These are phyloP conservation scores for Polymyxa betae DNA, from an alignment of 208 protist genomes.

Conservation along the genomic window DNA sequence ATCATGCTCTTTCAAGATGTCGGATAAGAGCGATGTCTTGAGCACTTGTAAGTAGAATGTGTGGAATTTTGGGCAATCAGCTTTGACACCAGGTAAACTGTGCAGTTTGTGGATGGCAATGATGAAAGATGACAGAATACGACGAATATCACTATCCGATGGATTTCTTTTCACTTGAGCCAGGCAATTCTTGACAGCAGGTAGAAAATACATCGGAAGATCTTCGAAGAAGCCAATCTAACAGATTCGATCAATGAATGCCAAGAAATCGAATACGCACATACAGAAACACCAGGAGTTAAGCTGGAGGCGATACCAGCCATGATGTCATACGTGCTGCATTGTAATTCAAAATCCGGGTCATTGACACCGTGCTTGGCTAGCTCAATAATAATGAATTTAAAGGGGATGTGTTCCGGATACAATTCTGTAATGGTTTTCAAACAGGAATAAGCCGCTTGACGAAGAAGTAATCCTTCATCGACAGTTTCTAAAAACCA, in stretches of 20 bases:
- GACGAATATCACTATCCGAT: neutral
- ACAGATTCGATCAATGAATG: neutral
- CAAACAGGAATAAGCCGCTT: neutral
- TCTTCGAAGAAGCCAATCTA: conserved; percentile 31
- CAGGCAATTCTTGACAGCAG: neutral
- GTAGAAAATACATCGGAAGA: neutral
- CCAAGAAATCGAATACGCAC: neutral
- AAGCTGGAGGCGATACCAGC: neutral
- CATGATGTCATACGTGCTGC: neutral
- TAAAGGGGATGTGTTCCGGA: neutral
- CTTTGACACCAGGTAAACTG: neutral
- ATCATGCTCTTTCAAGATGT: neutral
- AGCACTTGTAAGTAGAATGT: conserved; percentile 38
- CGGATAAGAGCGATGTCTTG: neutral
- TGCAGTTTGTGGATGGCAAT: neutral
- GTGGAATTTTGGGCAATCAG: conserved; percentile 44
- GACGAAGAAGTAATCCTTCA: conserved; percentile 17
- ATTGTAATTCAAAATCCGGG: neutral
- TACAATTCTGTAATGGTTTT: neutral
- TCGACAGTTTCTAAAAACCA: conserved; percentile 22
- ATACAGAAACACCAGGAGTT: neutral
- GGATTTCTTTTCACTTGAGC: neutral
- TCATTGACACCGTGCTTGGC: neutral
- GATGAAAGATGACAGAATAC: neutral
- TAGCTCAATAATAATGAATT: neutral